phyloP scores from a whole-genome alignment of 768 basidiomycete species.

The Dentipellis sp. region DNA sequence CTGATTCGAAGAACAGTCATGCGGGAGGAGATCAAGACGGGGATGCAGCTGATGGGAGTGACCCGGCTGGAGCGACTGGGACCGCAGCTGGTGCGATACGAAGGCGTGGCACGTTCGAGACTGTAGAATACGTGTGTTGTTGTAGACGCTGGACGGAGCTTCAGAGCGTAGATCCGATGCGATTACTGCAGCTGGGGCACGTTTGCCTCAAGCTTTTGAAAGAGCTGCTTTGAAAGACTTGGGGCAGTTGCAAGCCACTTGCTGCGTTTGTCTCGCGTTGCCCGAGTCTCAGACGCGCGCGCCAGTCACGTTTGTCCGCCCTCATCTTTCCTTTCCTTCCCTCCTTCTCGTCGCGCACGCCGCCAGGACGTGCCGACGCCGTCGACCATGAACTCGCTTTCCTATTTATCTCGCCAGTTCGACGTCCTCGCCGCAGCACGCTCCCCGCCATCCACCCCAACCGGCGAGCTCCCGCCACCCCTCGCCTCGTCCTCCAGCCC shows the following conservation, averaged over 20 bases:
- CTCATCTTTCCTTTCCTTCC: not conserved
- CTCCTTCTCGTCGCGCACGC: not conserved
- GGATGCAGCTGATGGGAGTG: conserved; percentile 32
- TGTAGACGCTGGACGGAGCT: too few relatives aligned
- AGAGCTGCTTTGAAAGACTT: too few relatives aligned
- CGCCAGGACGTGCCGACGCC: not conserved
- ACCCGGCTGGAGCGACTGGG: conserved; percentile 28
- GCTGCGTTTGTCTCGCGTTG: too few relatives aligned
- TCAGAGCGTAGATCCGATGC: too few relatives aligned
- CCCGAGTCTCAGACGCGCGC: too few relatives aligned
- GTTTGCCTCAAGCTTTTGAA: too few relatives aligned
- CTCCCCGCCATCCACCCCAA: conserved; percentile 50
- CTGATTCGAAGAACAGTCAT: conserved; percentile 20
- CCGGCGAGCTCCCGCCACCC: conserved; percentile 26
- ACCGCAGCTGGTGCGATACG: conserved; percentile 27
- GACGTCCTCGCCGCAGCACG: conserved; percentile 60
- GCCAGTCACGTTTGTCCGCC: not conserved
- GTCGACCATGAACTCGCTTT: conserved; percentile 66
- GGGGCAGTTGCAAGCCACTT: too few relatives aligned
- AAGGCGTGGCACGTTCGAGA: not conserved
- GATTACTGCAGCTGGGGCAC: too few relatives aligned
- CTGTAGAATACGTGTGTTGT: too few relatives aligned
- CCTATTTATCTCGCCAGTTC: conserved; percentile 74
- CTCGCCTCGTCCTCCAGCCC: conserved; percentile 4
- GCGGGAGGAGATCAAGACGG: conserved; percentile 29